phyloP scores from a whole-genome alignment of 495 filamentous ascomycete species.

The Daldinia loculata region DNA sequence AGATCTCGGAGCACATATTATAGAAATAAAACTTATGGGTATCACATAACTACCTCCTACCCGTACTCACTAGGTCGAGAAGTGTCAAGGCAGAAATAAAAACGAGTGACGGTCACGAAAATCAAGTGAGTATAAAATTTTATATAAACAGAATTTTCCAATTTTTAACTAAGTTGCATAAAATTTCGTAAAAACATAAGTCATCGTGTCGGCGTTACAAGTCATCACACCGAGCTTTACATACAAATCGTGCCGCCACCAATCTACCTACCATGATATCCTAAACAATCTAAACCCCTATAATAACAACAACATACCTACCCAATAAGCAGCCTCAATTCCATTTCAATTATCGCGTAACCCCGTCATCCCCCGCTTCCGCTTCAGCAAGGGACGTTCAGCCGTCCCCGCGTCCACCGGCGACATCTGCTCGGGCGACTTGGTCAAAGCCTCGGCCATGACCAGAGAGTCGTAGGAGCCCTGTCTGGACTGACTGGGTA shows the following conservation, averaged over 20 bases:
- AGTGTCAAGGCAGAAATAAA: not conserved
- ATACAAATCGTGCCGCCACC: not conserved
- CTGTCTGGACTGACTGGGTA: slow-evolving; percentile 17
- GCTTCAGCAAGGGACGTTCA: not conserved
- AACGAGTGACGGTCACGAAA: not conserved
- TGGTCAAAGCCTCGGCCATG: not conserved
- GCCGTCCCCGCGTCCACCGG: not conserved
- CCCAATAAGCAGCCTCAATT: not conserved
- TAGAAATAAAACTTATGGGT: not conserved
- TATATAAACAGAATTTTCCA: not conserved
- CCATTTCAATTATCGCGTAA: not conserved
- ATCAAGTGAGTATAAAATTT: not conserved
- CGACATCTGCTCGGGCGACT: not conserved
- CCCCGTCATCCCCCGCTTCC: not conserved
- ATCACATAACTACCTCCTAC: not conserved
- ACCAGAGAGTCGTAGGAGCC: not conserved
- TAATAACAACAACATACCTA: not conserved
- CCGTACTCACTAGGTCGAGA: not conserved
- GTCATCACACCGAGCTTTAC: not conserved
- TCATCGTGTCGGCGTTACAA: not conserved
- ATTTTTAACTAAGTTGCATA: not conserved
- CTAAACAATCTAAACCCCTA: not conserved
- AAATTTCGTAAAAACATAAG: not conserved
- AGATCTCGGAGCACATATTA: too few relatives aligned
- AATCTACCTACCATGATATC: not conserved